A percentile compares a stretch with the other conserved stretches of the same genome.
These are phyloP conservation scores for Euphorbia corollata DNA, from an alignment of 441 rosid species.

Conservation along the genomic window DNA sequence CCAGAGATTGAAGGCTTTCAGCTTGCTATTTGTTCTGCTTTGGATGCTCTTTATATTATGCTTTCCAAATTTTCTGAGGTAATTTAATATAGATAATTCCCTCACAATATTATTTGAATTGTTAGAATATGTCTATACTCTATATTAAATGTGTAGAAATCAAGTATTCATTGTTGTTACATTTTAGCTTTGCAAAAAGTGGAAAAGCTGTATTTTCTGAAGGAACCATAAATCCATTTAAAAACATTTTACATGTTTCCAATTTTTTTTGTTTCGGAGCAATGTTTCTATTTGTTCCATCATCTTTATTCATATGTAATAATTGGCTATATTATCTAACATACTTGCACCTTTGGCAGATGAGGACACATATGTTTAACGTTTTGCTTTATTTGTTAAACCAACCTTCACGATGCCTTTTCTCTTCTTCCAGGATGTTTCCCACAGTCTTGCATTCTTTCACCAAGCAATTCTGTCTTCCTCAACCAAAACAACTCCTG, in stretches of 20 bases:
- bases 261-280: not conserved
- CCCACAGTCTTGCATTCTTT: conserved; percentile 50
- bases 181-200: not conserved
- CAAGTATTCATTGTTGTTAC: conserved; percentile 13
- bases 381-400: not conserved
- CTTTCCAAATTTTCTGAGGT: conserved; percentile 69
- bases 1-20: conserved; percentile 81
- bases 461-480: conserved; percentile 77
- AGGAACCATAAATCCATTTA: not conserved
- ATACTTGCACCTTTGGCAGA: not conserved
- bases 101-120: not conserved
- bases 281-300: conserved; percentile 5
- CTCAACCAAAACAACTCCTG: conserved; percentile 62
- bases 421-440: conserved; percentile 46
- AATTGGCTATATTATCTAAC: not conserved
- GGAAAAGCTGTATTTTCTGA: not conserved
- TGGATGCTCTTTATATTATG: conserved; percentile 50
- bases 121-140: not conserved
- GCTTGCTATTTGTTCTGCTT: conserved; percentile 64
- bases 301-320: not conserved
- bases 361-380: not conserved
- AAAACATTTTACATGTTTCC: not conserved
- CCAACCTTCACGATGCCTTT: not conserved
- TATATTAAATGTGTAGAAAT: not conserved
- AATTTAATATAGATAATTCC: conserved; percentile 15